Base-by-base conservation (phyloP, 78 protist species). In the Neovahlkampfia damariscottae region DNA sequence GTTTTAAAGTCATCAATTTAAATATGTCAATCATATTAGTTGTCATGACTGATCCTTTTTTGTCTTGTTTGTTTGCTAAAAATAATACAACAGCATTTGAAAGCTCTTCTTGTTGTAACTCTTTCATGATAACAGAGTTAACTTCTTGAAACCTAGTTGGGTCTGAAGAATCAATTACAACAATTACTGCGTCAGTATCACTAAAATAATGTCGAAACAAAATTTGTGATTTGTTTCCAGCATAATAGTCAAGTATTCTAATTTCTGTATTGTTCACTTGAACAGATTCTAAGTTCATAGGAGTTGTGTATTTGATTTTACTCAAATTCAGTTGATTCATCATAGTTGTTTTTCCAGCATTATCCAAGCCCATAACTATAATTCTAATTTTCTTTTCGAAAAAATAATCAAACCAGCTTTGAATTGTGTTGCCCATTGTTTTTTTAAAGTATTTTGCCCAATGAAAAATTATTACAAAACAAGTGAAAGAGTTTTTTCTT, bases 21-120 rank as follows among this genome's bases (percentile, higher is more conserved):
- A 83, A 81, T 77, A 39, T 34, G 37, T 79, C 86, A 7, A 84
- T 70, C 34, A 85, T 34, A 34, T 86, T 86, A 2, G 73, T 34
- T 41, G 70, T 78, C 40, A 40, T 5, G 81, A 86, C 40, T 59
- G 89, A 81, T 37, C 76, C 36, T 40, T 84, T 81, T 36, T 84
- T 82, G 68, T 91, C 94, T 75, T 88, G 92, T 77, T 91, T 91
- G 91, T 91, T 91, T 40, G 93, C 91, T 76, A 86, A 84, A 8
- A 91, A 85, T 38, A 91, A 67, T 27, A 91, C 72, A 37, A 79
- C 83, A 7, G 91, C 88, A 27, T 89, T 83, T 35, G 83, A 67
- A 19, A 91, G 88, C 50, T 88, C 92, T 6, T 80, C 88, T 68
- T 80, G 84, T 67, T 71, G 58, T 67, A 90, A 85, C 85, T 89